These are phyloP conservation scores for Penicillium vulpinum DNA, from an alignment of 2,329 filamentous ascomycete genomes.

Conservation along the genomic window DNA sequence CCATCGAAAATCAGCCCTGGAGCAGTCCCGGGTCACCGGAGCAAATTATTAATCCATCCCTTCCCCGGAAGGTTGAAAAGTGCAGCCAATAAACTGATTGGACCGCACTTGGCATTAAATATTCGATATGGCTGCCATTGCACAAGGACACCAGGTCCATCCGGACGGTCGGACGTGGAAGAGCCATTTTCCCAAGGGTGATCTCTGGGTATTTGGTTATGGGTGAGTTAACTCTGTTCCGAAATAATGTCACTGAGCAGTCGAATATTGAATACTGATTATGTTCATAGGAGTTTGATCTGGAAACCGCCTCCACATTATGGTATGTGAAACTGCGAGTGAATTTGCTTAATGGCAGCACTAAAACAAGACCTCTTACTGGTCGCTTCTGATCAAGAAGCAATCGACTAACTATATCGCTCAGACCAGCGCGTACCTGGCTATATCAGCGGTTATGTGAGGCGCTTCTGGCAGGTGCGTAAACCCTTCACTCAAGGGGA, in stretches of 20 bases:
- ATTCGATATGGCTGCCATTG: conserved; percentile 16
- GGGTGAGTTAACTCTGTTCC: conserved; percentile 63
- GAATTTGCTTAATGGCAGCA: not conserved
- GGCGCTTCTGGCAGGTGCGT: conserved; percentile 95
- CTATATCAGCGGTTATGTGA: conserved; percentile 90
- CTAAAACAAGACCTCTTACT: not conserved
- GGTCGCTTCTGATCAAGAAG: not conserved
- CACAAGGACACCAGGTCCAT: conserved; percentile 24
- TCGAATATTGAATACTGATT: conserved; percentile 1
- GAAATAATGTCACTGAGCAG: not conserved
- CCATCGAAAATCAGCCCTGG: not conserved
- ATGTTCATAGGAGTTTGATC: conserved; percentile 74
- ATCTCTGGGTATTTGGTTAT: conserved; percentile 97
- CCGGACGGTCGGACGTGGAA: conserved; percentile 44
- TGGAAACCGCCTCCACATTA: conserved; percentile 98
- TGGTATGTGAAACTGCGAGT: conserved; percentile 57
- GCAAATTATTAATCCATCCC: not conserved
- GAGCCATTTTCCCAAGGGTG: conserved; percentile 51
- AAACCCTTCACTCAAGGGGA: no score
- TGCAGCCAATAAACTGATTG: not conserved
- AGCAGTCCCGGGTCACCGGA: not conserved
- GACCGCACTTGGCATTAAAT: not conserved
- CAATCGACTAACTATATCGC: not conserved
- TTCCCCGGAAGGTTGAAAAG: not conserved
- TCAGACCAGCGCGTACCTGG: conserved; percentile 81